Evolutionary conservation across 2,329 filamentous ascomycete genomes (phyloP), one percentile per base, ranked within the genome.

Genomic region (Dendrostoma leiphaemia): DNA sequence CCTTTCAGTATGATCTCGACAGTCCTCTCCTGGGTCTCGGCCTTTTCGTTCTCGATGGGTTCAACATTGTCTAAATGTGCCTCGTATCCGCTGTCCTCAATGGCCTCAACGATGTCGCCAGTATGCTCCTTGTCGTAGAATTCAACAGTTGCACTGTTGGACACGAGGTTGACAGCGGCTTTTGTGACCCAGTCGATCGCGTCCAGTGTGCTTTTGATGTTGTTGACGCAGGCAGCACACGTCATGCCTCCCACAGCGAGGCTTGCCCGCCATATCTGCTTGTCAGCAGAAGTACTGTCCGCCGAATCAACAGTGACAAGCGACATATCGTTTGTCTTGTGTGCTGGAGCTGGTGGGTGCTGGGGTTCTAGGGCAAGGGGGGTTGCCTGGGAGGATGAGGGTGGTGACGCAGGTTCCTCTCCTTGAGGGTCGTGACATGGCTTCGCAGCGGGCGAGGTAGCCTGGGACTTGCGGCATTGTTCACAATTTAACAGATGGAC

Each of bases 231-330:
- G 12, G 85, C 79, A 13, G 84, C 82, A 65, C 88, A 91, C 4
- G 84, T 89, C 87, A 91, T 90, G 49, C 88, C 88, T 26, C 79
- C 82, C 37, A 91, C 78, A 19, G 84, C 81, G n/a, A 85, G 59
- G 0, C 72, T 77, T 2, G 75, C 80, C 35, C 75, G 69, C 75
- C 78, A 84, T n/a, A 62, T 58, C n/a, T 60, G 61, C 26, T 61
- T 62, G 31, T 60, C 63, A 19, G 66, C 62, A 8, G 63, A 48
- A 34, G 23, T 56, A 23, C 46, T 60, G 3, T 67, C 64, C 5
- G 64, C 66, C 17, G 65, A 63, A 47, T 73, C 71, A 31, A 74
- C 61, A 6, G 68, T 66, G 9, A 75, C 65, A 41, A 70, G 67
- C 0, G 64, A 60, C 38, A 57, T 51, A 10, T 26, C 21, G 32